A percentile compares a stretch with the other conserved stretches of the same genome.
Conservation (phyloP, 2,329 filamentous ascomycete genomes). For the Akanthomyces muscarius region DNA sequence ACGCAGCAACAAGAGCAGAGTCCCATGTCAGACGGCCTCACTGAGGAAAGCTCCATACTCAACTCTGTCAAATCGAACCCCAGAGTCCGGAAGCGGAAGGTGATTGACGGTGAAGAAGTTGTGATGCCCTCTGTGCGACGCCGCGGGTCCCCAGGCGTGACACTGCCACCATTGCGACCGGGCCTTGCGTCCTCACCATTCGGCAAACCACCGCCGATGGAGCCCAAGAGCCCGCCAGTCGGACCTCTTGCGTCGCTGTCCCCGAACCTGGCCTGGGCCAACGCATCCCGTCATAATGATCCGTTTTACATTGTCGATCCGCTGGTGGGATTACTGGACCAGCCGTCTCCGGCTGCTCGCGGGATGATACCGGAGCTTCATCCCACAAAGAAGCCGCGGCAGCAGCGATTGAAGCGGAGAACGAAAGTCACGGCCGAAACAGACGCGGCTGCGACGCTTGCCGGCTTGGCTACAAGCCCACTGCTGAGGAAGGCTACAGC, state of each 20-base stretch:
- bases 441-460: conserved; percentile 25
- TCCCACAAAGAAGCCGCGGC: conserved; percentile 5
- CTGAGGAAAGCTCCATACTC: conserved; percentile 40
- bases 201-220: conserved; percentile 27
- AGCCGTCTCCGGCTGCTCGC: conserved; percentile 18
- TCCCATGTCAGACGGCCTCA: not conserved
- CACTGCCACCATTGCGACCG: conserved; percentile 31
- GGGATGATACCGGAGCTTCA: not conserved
- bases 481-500: conserved; percentile 11
- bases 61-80: conserved; percentile 48
- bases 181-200: conserved; percentile 20
- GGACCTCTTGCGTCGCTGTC: conserved; percentile 32
- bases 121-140: conserved; percentile 23
- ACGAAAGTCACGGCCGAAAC: conserved; percentile 20
- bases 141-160: conserved; percentile 21
- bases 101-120: conserved; percentile 38
- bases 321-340: conserved; percentile 22
- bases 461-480: conserved; percentile 24
- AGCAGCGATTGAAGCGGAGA: not conserved
- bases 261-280: conserved; percentile 27
- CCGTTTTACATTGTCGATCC: conserved; percentile 25
- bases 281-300: conserved; percentile 21
- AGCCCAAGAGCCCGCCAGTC: conserved; percentile 26
- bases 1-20: not conserved
- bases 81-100: conserved; percentile 45